These are phyloP conservation scores for Sporobolus alterniflorus DNA, from an alignment of 202 grass and related monocot genomes.

Conservation along the genomic window DNA sequence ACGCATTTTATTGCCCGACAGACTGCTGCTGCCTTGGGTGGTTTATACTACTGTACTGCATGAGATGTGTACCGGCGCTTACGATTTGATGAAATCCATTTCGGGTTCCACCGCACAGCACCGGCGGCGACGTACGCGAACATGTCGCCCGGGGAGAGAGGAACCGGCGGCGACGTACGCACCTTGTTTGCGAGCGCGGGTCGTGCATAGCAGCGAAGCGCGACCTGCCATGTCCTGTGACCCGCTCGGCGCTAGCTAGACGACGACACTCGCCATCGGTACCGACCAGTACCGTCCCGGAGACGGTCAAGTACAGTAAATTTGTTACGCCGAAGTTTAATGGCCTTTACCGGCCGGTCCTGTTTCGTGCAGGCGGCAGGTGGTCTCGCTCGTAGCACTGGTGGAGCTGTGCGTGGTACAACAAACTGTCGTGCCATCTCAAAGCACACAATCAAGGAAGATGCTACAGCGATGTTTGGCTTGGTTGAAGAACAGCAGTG, in stretches of 20 bases:
- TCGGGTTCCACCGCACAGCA: not conserved
- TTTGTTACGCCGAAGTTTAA: constrained; percentile 10
- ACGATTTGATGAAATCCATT: constrained; percentile 1
- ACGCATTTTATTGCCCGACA: constrained; percentile 30
- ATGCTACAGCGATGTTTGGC: no score
- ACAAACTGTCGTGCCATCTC: no score
- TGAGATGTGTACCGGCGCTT: not conserved
- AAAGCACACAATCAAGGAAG: no score
- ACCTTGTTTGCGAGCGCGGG: constrained; percentile 6
- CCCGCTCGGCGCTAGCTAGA: no score
- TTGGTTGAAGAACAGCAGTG: no score
- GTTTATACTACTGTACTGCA: not conserved
- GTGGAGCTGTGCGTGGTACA: no score
- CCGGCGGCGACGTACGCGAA: not conserved
- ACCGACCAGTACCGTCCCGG: constrained; percentile 9
- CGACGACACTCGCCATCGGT: not conserved
- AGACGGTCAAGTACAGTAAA: constrained; percentile 18
- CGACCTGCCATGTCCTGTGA: no score
- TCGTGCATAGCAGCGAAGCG: constrained; percentile 30
- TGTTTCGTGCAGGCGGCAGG: not conserved
- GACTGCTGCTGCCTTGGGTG: not conserved
- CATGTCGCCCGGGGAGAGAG: not conserved
- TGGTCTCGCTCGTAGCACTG: no score
- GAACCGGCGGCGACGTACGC: constrained; percentile 27
- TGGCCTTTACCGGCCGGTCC: constrained; percentile 14